Base-by-base conservation (phyloP, 768 basidiomycete genomes). In the Leccinum boreale region DNA sequence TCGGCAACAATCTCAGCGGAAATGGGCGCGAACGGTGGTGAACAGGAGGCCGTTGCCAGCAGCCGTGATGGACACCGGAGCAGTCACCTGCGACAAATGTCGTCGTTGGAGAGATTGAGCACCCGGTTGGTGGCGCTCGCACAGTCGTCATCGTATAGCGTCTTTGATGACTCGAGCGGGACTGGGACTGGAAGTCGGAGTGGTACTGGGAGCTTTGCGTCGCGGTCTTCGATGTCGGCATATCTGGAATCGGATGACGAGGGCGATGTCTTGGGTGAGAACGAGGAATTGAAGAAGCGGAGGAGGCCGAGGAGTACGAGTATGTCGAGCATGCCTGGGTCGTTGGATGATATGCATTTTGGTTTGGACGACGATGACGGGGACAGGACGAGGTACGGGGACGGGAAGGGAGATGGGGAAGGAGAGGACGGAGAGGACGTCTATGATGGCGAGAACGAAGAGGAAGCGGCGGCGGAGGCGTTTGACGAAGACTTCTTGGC, bases 271-370 rank as follows among this genome's bases (percentile, higher is more conserved):
- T 42, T 19, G 9, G 61, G 46, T 12, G 72, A 75, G 23, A 81
- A 79, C 15, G 74, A 67, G 33, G 73, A 70, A 36, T 71, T 70
- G 63, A 75, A 73, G 69, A 70, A 74, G 63, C 68, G 71, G 57
- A 74, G 71, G 58, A 68, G 80, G 42, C 62, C 69, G 53, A 76
- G 87, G 61, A 77, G 81, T 60, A 78, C 81, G 66, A 91, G 91
- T 61, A 82, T 88, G 71, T 83, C 84, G 45, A 93, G 91, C 67
- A 93, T 95, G 89, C 92, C 91, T 12, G 92, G 92, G 29, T 88
- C 90, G 21, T 72, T 93, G 58, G 84, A 87, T 52, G 82, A 87
- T 60, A 77, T 80, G 65, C 76, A 82, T 50, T 83, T 85, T 60
- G 82, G 75, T 15, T 71, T 82, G 60, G 81, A 82, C 45, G 81